Evolutionary conservation across 495 filamentous ascomycete species (phyloP), one percentile per base, ranked within the genome.

Genomic region (Aspergillus taichungensis): DNA sequence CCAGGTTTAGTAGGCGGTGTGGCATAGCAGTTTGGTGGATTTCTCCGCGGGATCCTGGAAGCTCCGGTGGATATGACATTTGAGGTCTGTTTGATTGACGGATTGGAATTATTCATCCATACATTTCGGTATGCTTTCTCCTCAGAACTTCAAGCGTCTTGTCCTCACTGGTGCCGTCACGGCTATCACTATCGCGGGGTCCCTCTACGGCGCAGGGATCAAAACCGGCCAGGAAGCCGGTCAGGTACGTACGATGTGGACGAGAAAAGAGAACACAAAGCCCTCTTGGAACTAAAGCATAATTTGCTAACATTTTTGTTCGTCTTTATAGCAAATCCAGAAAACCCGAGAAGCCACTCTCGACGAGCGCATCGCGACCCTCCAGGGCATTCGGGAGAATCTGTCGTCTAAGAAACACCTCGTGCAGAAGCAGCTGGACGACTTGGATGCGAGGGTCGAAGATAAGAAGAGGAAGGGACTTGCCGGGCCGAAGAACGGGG

Each of bases 381-480:
- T 85, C 6, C 73, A 76, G 45, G 49, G 47, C 30, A 63, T 66
- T 45, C 71, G 75, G 14, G 57, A 67, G 5, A 66, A 64, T 30
- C 51, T 83, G 12, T 52, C 75, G 3, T 53, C 59, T 6, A 78
- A 76, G 54, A 76, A 68, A 56, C 56, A 60, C 9, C 69, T 68
- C 32, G 54, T 84, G 32, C 76, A 83, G 55, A 68, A 59, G 37
- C 82, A 83, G 61, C 73, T 84, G 27, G 62, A 57, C 3, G 66
- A 76, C 34, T 30, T 81, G 31, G 72, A 79, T 43, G 56, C 58
- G 10, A 67, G 64, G 40, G 61, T 73, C 38, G 57, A 64, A 40
- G 63, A 65, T 39, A 65, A 63, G 51, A 59, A 63, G 45, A 51
- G 60, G 40, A 64, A 63, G 37, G 53, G 47, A 13, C 30, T 59